These are phyloP conservation scores for Aspergillus mulundensis DNA, from an alignment of 495 filamentous ascomycete species.

Conservation along the genomic window DNA sequence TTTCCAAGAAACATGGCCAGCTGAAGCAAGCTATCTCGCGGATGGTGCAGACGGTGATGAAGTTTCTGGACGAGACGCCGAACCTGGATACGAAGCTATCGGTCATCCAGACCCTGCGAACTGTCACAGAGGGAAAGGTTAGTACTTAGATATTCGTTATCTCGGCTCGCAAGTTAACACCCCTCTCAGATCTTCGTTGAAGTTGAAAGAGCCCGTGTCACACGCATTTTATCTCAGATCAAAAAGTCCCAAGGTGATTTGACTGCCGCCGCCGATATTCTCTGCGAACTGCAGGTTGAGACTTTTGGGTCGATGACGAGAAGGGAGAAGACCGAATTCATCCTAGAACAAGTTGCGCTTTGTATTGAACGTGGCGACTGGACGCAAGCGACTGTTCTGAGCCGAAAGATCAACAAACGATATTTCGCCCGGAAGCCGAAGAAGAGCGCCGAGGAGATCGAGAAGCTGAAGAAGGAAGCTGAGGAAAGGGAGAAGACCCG, in stretches of 20 bases:
- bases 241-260: slow-evolving; percentile 92
- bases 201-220: slow-evolving; percentile 93
- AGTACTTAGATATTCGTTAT: slow-evolving; percentile 4
- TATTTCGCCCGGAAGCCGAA: slow-evolving; percentile 87
- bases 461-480: slow-evolving; percentile 81
- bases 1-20: slow-evolving; percentile 99
- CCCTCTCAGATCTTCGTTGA: slow-evolving; percentile 83
- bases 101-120: slow-evolving; percentile 89
- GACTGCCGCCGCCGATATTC: slow-evolving; percentile 80
- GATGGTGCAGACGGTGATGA: slow-evolving; percentile 97
- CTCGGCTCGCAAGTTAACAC: slow-evolving; percentile 8
- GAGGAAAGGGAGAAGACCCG: slow-evolving; percentile 74
- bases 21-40: slow-evolving; percentile 97
- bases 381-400: slow-evolving; percentile 91
- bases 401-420: slow-evolving; percentile 91
- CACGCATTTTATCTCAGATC: slow-evolving; percentile 90
- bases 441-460: slow-evolving; percentile 79
- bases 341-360: slow-evolving; percentile 87
- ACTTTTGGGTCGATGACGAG: slow-evolving; percentile 98
- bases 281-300: slow-evolving; percentile 97
- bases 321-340: slow-evolving; percentile 97
- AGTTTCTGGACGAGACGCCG: slow-evolving; percentile 78
- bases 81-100: slow-evolving; percentile 81
- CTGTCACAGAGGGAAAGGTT: slow-evolving; percentile 96
- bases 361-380: slow-evolving; percentile 96